Percentiles rank a stretch among this genome's conserved stretches.
phyloP scores from a whole-genome alignment of 345 rosid species.

The Nephelium lappaceum region DNA sequence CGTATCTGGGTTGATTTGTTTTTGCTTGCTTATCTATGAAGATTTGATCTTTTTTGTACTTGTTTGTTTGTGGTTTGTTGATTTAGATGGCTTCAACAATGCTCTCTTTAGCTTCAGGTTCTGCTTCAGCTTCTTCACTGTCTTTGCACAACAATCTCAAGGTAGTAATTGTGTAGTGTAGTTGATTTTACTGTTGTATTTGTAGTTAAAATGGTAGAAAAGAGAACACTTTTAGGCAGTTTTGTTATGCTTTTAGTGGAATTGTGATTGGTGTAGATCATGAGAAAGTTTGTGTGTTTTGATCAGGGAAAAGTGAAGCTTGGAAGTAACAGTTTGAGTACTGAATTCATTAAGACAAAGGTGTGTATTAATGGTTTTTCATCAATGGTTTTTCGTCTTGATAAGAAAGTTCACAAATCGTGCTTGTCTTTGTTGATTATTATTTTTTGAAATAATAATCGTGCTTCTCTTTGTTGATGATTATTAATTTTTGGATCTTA shows the following conservation, averaged over 20 bases:
- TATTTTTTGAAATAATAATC: too few relatives aligned
- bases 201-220: background rate
- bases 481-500: background rate
- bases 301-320: constrained; percentile 63
- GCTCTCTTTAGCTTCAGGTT: constrained; percentile 56
- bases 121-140: constrained; percentile 50
- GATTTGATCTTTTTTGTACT: background rate
- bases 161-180: constrained; percentile 38
- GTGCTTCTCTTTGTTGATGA: background rate
- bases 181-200: background rate
- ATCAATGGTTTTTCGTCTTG: background rate
- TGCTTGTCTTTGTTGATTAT: background rate
- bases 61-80: background rate
- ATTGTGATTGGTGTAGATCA: constrained; percentile 4
- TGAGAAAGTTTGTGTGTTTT: background rate
- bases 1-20: background rate
- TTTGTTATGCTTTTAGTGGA: background rate
- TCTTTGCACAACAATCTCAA: constrained; percentile 53
- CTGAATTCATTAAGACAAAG: constrained; percentile 47
- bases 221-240: background rate
- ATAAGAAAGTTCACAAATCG: background rate
- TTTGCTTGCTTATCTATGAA: background rate
- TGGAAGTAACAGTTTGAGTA: constrained; percentile 38
- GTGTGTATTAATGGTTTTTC: constrained; percentile 29
- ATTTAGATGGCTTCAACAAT: constrained; percentile 67